Evolutionary conservation across 2,329 filamentous ascomycete genomes (phyloP).

Genomic region (Clarireedia sp.): DNA sequence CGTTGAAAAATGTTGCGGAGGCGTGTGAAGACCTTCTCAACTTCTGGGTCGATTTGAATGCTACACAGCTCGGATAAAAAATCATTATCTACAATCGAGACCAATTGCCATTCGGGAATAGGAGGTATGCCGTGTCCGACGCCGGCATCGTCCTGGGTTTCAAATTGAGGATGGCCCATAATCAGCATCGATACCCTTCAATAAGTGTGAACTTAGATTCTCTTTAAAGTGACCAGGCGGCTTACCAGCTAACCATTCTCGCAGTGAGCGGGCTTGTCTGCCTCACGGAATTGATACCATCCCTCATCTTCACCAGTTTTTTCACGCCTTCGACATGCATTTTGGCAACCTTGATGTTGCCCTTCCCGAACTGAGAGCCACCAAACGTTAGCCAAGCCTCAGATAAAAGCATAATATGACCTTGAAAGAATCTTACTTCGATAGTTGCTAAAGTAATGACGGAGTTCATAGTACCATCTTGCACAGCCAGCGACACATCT

Average conservation of each 20-base stretch:
- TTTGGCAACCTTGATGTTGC: conserved; percentile 33
- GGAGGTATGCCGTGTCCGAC: conserved; percentile 41
- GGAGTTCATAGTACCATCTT: conserved; percentile 39
- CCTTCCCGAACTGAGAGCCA: too few relatives aligned
- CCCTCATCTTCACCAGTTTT: conserved; percentile 18
- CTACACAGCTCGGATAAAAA: too few relatives aligned
- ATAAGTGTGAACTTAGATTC: not conserved
- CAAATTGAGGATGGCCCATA: conserved; percentile 44
- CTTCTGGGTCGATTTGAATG: too few relatives aligned
- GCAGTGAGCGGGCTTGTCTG: conserved; percentile 19
- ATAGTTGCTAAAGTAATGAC: too few relatives aligned
- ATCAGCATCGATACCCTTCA: conserved; percentile 50
- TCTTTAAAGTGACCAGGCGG: conserved; percentile 1
- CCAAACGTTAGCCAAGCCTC: too few relatives aligned
- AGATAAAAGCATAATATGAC: too few relatives aligned
- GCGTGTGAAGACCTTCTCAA: too few relatives aligned
- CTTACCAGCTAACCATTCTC: conserved; percentile 23
- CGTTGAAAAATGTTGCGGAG: too few relatives aligned
- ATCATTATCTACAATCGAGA: too few relatives aligned
- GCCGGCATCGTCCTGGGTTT: conserved; percentile 41
- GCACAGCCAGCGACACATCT: conserved; percentile 38
- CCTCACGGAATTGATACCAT: conserved; percentile 15
- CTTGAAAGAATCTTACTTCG: too few relatives aligned
- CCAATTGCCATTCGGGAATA: conserved; percentile 38
- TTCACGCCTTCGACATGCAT: conserved; percentile 22